phyloP scores from a whole-genome alignment of 208 protist genomes.

The Acanthamoeba polyphaga region DNA sequence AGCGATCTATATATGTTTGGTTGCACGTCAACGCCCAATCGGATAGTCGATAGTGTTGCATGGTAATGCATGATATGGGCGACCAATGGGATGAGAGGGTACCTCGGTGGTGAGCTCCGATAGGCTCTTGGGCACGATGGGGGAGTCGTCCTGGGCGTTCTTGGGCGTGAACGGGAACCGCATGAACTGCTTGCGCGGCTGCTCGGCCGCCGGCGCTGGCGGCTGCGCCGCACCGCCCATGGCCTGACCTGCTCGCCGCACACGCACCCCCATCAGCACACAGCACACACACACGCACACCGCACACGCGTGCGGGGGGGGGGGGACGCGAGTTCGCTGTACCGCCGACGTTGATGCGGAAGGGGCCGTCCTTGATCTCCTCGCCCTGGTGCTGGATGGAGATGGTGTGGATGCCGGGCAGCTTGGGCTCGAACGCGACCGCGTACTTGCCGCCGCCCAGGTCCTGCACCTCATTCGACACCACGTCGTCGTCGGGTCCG shows the following conservation, averaged over 20 bases:
- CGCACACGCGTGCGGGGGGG: not conserved
- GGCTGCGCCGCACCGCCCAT: not conserved
- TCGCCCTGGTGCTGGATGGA: conserved; percentile 62
- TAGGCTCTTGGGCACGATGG: conserved; percentile 35
- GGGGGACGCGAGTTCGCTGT: too few relatives aligned
- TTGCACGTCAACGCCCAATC: too few relatives aligned
- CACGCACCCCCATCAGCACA: too few relatives aligned
- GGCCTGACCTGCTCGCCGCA: not conserved
- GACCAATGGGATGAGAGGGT: not conserved
- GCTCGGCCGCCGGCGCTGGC: not conserved
- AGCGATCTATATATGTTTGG: not conserved
- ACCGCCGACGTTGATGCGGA: conserved; percentile 39
- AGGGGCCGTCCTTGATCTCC: conserved; percentile 72
- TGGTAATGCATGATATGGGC: not conserved
- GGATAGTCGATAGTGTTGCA: not conserved
- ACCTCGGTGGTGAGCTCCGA: conserved; percentile 37
- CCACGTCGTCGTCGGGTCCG: not conserved
- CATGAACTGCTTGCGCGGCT: conserved; percentile 43
- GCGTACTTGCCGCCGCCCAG: conserved; percentile 4
- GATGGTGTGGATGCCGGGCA: conserved; percentile 79
- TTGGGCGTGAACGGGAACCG: conserved; percentile 36
- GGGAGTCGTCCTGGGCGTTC: not conserved
- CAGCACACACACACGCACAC: not conserved
- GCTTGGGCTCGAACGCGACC: conserved; percentile 48
- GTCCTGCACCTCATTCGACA: not conserved